These are phyloP conservation scores for Blastocystis sp. DNA, from an alignment of 352 stramenopile species.

Conservation along the genomic window DNA sequence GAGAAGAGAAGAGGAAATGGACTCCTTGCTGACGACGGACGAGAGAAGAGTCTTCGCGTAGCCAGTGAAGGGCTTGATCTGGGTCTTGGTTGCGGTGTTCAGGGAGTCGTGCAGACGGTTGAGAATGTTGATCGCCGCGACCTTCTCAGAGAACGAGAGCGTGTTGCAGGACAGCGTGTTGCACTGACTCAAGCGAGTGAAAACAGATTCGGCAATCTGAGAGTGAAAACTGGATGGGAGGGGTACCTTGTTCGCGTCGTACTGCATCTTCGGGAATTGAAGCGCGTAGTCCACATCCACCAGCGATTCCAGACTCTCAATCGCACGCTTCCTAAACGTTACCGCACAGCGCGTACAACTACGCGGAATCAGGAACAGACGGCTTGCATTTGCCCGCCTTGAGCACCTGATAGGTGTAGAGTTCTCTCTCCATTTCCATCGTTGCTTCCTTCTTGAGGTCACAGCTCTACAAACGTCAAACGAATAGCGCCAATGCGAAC, in stretches of 20 bases:
- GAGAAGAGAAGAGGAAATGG: neutral
- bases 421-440: neutral
- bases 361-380: neutral
- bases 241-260: neutral
- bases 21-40: neutral
- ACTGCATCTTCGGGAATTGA: conserved; percentile 5
- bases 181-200: neutral
- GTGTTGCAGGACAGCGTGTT: neutral
- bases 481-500: neutral
- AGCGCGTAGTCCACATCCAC: conserved; percentile 9
- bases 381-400: conserved; percentile 1
- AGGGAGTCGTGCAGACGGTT: neutral
- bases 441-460: neutral
- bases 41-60: neutral
- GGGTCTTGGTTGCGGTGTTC: neutral
- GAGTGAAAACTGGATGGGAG: neutral
- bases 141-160: neutral
- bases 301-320: neutral
- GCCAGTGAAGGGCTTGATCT: neutral
- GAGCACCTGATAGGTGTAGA: neutral
- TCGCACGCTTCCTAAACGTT: neutral
- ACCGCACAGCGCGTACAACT: neutral
- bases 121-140: neutral
- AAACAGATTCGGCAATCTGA: neutral
- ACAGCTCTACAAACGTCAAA: neutral